Conservation (phyloP, 2,329 filamentous ascomycete species). For the Cladophialophora immunda region DNA sequence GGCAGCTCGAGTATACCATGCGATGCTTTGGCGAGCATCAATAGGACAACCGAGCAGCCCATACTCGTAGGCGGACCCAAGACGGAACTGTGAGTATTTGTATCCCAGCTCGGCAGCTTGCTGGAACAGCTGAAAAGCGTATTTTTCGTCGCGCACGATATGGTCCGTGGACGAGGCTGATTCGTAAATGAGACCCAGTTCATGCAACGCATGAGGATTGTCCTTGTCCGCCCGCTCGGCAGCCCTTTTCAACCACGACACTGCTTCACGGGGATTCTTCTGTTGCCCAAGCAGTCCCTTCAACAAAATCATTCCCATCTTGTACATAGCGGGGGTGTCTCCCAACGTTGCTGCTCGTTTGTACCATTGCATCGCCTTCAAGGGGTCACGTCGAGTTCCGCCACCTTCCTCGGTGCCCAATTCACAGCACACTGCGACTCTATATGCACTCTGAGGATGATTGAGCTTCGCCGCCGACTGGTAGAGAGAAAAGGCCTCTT, state of each 20-base stretch:
- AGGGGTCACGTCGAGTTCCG: conserved; percentile 86
- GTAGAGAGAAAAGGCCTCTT: conserved; percentile 92
- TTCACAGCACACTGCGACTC: conserved; percentile 96
- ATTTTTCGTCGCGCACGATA: conserved; percentile 80
- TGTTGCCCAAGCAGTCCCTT: conserved; percentile 92
- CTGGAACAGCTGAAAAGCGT: conserved; percentile 81
- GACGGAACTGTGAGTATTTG: conserved; percentile 91
- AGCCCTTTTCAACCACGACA: conserved; percentile 91
- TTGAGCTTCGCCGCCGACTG: conserved; percentile 91
- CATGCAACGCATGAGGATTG: conserved; percentile 94
- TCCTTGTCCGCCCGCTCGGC: conserved; percentile 86
- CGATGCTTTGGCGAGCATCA: conserved; percentile 84
- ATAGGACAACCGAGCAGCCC: conserved; percentile 83
- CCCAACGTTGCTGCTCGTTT: conserved; percentile 89
- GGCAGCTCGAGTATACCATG: conserved; percentile 92
- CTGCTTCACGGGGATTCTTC: conserved; percentile 82
- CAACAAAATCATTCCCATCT: conserved; percentile 93
- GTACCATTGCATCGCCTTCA: conserved; percentile 99
- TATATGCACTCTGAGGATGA: conserved; percentile 86
- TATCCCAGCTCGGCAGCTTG: conserved; percentile 89
- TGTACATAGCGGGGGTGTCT: conserved; percentile 96
- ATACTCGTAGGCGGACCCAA: conserved; percentile 90
- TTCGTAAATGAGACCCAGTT: conserved; percentile 74
- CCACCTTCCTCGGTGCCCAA: conserved; percentile 94
- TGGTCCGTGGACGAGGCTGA: conserved; percentile 68